phyloP scores from a whole-genome alignment of 2,329 filamentous ascomycete genomes.

The Graphilbum ipis-grandicollis region DNA sequence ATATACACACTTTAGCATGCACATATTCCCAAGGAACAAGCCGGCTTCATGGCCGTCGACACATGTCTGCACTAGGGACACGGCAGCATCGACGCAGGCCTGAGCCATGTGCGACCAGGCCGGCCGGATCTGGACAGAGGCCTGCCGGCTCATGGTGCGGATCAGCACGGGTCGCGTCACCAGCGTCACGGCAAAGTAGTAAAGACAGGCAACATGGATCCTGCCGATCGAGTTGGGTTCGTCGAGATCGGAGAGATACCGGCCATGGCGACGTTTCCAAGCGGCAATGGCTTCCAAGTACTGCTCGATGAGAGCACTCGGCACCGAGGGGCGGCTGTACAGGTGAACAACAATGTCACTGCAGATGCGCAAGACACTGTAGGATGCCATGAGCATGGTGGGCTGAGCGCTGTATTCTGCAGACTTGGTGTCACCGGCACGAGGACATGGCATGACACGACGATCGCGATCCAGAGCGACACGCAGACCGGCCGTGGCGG shows the following conservation, averaged over 20 bases:
- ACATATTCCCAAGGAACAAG: slow-evolving; percentile 7
- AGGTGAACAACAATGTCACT: slow-evolving; percentile 24
- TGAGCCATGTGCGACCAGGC: slow-evolving; percentile 6
- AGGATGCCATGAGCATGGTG: slow-evolving; percentile 21
- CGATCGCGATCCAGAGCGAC: slow-evolving; percentile 9
- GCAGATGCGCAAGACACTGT: slow-evolving; percentile 23
- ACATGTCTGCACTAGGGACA: slow-evolving; percentile 9
- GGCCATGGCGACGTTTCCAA: slow-evolving; percentile 3
- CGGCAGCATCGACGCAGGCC: slow-evolving; percentile 9
- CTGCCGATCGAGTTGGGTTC: slow-evolving; percentile 4
- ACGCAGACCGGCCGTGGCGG: slow-evolving; percentile 15
- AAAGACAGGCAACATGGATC: slow-evolving; percentile 9
- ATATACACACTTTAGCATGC: slow-evolving; percentile 2
- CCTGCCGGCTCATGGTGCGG: slow-evolving; percentile 1
- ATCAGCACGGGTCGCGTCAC: slow-evolving; percentile 9
- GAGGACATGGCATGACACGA: neutral
- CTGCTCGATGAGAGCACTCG: slow-evolving; percentile 2
- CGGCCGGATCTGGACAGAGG: neutral
- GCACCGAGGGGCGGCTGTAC: slow-evolving; percentile 12
- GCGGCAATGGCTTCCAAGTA: slow-evolving; percentile 3
- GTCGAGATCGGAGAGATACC: neutral
- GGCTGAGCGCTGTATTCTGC: slow-evolving; percentile 2
- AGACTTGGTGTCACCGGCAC: no score
- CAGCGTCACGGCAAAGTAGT: slow-evolving; percentile 11
- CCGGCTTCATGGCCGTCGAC: slow-evolving; percentile 7